Percentiles rank a stretch among this genome's conserved stretches.
These are phyloP conservation scores for Letharia columbiana DNA, from an alignment of 495 filamentous ascomycete species.

Conservation along the genomic window DNA sequence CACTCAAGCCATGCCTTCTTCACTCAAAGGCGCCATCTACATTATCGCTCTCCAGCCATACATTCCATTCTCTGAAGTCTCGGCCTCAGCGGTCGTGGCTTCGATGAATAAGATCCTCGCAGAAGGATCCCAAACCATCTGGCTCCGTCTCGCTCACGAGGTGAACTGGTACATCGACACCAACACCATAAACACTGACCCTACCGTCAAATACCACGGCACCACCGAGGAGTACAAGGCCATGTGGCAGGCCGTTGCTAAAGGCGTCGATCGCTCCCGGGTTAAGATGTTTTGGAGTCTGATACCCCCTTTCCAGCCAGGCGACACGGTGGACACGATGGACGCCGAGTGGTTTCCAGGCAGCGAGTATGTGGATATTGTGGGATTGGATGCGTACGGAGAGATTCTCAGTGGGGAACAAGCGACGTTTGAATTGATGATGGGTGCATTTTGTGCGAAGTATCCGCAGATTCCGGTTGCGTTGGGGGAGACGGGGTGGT, in stretches of 20 bases:
- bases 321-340: not conserved
- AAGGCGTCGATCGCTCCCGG: not conserved
- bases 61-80: slow-evolving; percentile 11
- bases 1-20: not conserved
- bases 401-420: not conserved
- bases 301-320: not conserved
- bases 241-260: slow-evolving; percentile 12
- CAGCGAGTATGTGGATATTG: slow-evolving; percentile 15
- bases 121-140: not conserved
- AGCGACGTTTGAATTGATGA: not conserved
- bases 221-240: slow-evolving; percentile 10
- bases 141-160: slow-evolving; percentile 20
- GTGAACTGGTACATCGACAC: slow-evolving; percentile 18
- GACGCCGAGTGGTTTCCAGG: slow-evolving; percentile 14
- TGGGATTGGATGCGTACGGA: slow-evolving; percentile 13
- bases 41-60: slow-evolving; percentile 14
- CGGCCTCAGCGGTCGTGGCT: not conserved
- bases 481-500: slow-evolving; percentile 14
- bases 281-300: slow-evolving; percentile 20
- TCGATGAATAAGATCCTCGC: slow-evolving; percentile 4
- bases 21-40: slow-evolving; percentile 10
- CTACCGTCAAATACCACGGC: slow-evolving; percentile 9
- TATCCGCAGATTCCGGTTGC: slow-evolving; percentile 4
- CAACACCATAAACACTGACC: not conserved
- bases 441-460: slow-evolving; percentile 3